phyloP scores from a whole-genome alignment of 345 rosid genomes.

The Syzygium aromaticum region DNA sequence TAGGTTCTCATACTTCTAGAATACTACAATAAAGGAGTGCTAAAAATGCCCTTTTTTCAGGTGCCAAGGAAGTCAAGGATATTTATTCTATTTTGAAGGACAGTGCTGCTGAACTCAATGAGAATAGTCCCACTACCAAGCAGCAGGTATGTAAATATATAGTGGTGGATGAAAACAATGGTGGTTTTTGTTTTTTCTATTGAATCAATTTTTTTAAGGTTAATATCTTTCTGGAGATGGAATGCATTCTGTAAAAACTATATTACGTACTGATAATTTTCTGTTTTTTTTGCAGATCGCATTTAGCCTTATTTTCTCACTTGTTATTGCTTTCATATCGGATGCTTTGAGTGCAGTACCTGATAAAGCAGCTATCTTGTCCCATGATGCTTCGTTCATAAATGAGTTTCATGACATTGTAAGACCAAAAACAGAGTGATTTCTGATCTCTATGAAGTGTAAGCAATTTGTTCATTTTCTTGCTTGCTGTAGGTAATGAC shows the following conservation, averaged over 20 bases:
- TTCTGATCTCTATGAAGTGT: constrained; percentile 7
- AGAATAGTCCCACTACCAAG: constrained; percentile 39
- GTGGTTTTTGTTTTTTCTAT: constrained; percentile 5
- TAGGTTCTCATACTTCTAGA: background rate
- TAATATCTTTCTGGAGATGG: background rate
- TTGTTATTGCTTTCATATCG: constrained; percentile 74
- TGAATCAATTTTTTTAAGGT: background rate
- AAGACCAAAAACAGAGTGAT: constrained; percentile 22
- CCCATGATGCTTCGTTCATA: constrained; percentile 72
- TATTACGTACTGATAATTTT: background rate
- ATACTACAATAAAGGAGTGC: background rate
- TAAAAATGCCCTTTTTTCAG: background rate
- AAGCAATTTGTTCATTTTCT: constrained; percentile 13
- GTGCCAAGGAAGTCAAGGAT: constrained; percentile 61
- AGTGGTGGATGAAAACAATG: background rate
- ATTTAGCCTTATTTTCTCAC: constrained; percentile 70
- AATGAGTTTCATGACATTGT: constrained; percentile 85
- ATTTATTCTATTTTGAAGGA: constrained; percentile 60
- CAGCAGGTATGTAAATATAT: constrained; percentile 48
- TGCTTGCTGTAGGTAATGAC: constrained; percentile 63
- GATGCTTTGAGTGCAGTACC: constrained; percentile 82
- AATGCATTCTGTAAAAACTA: background rate
- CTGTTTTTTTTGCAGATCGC: constrained; percentile 51
- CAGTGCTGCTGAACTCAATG: constrained; percentile 48
- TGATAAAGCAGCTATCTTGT: constrained; percentile 67